Base-by-base conservation (phyloP, 306 rosid species). In the Cicer bijugum region DNA sequence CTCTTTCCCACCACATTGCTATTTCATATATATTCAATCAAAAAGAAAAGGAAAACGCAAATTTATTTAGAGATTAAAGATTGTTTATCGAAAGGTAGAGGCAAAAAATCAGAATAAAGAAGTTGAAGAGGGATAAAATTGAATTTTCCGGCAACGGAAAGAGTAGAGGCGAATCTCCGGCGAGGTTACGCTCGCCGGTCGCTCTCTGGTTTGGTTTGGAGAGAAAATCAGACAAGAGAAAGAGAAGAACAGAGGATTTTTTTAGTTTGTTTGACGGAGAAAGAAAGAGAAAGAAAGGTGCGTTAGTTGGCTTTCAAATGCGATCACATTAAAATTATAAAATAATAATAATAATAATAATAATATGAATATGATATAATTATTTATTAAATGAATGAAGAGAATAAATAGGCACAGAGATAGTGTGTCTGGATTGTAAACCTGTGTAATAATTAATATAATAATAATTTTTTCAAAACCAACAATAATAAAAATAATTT, bases 151-250 rank as follows among this genome's bases (percentile, higher is more conserved):
- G 45, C 68, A 23, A 72, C 52, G 76, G 72, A 20, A 2, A 43
- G 16, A 1, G 19, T 5, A 39, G 81, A 80, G 73, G 75, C 75
- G 66, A 59, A 75, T 68, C 81, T 69, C 85, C 90, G 86, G 89
- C 90, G 85, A 87, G 86, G 68, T 64, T 43, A 38, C 46, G 39
- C 84, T 83, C 93, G 96, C 91, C 90, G 86, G 90, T 84, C 75
- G 75, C 82, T 37, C 82, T 72, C 71, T 66, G 63, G 74, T 74
- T 38, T 74, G 62, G 76, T 77, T 40, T 42, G 37, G 69, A 75
- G 74, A 74, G 81, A 68, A 72, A 80, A 68, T 58, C 66, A 68
- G 83, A 82, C 61, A 76, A 60, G 38, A 52, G 53, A 80, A 20
- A 60, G 43, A 52, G 53, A 80, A 20, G 35, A 77, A 65, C 59